Base-by-base conservation (phyloP, 768 basidiomycete species). In the Leccinum obscurum region DNA sequence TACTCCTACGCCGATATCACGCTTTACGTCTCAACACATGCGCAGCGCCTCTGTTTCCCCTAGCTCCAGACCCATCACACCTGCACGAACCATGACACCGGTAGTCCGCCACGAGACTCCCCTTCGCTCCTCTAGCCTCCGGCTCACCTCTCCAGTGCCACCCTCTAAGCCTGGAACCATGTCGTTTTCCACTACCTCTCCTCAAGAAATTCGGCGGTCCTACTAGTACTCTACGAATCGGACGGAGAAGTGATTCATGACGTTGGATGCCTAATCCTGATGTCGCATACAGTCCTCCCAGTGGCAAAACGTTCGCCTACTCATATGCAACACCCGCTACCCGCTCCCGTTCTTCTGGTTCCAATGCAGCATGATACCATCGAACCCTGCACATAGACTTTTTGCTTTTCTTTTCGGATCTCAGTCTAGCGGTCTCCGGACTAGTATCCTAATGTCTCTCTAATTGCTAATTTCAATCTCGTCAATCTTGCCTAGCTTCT, bases 251-350 rank as follows among this genome's bases (percentile, higher is more conserved):
- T 78, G 70, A 83, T 85, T 44, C 85, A 83, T 60, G 82, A 68
- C 81, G 85, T 62, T 89, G 88, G 88, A 76, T 88, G 50, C 88
- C 87, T 14, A 79, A 81, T 30, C 67, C 72, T 44, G 70, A 74
- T 20, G 35, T 73, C 54, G 72, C 73, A 39, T 72, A 73, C 55
- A 73, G 77, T 46, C 77, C 77, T 8, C 77, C 76, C 20, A 71
- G 66, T 3, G 72, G 77, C 32, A 74, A 72, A 49, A 41, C 69
- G 3, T 58, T 69, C 37, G 66, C 69, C 41, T 69, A 72, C 50
- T 67, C 65, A 4, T 75, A 67, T 56, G 67, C 65, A 52, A 64
- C 69, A 17, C 64, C 64, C 0, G 64, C 64, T 14, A 6, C 64
- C 35, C 70, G 66, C 59, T 70, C 74, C 56, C 72, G 69, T 62